Percentiles rank a stretch among this genome's conserved stretches.
These are phyloP conservation scores for Podosphaera leucotricha DNA, from an alignment of 2,329 filamentous ascomycete species.

Conservation along the genomic window DNA sequence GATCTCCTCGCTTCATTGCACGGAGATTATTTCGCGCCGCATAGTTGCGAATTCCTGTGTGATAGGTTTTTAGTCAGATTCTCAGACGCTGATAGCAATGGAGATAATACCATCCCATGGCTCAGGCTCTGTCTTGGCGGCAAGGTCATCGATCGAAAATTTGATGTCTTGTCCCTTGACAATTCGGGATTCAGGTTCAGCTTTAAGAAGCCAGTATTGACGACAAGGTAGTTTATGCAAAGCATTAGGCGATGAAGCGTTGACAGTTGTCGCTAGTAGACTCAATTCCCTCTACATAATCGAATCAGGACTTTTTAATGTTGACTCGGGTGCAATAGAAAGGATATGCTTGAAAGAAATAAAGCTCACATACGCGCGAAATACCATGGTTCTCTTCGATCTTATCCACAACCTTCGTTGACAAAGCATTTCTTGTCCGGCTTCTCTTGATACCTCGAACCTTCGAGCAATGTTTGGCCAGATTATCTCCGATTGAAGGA, in stretches of 20 bases:
- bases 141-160: slow-evolving; percentile 85
- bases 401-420: too few species aligned
- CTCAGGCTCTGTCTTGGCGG: slow-evolving; percentile 48
- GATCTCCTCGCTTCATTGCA: slow-evolving; percentile 73
- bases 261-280: neutral
- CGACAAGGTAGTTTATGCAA: slow-evolving; percentile 7
- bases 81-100: neutral
- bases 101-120: slow-evolving; percentile 54
- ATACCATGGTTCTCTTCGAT: too few species aligned
- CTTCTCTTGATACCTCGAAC: too few species aligned
- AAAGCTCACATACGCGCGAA: too few species aligned
- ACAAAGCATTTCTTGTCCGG: too few species aligned
- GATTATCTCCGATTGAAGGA: too few species aligned
- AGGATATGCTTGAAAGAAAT: too few species aligned
- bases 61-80: neutral
- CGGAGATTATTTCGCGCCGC: slow-evolving; percentile 69
- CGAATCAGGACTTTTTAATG: neutral
- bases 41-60: slow-evolving; percentile 11
- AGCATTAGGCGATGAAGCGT: neutral
- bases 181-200: slow-evolving; percentile 65
- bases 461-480: too few species aligned
- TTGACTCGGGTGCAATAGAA: neutral
- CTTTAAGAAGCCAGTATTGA: slow-evolving; percentile 64
- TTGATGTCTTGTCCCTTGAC: slow-evolving; percentile 75
- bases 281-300: neutral